Percentiles rank a stretch among this genome's conserved stretches.
Evolutionary conservation across 495 filamentous ascomycete genomes (phyloP).

Genomic region (Neurospora pannonica): DNA sequence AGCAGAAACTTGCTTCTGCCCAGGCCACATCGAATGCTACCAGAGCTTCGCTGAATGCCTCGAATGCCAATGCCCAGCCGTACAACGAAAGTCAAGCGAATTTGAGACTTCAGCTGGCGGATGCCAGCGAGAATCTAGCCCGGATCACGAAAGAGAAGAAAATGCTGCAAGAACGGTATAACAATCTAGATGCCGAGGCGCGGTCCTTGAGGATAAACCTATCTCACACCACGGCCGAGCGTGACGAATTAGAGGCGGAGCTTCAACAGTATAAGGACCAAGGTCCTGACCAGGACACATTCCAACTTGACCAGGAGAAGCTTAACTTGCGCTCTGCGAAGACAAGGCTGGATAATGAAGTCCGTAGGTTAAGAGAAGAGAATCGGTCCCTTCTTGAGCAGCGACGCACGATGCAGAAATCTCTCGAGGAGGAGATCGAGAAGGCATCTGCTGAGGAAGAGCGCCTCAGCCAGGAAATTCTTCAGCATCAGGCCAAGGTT

Average conservation of each 20-base stretch:
- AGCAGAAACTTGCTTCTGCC: constrained; percentile 35
- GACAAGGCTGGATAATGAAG: constrained; percentile 49
- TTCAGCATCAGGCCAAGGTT: constrained; percentile 40
- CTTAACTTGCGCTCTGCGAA: constrained; percentile 51
- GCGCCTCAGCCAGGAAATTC: constrained; percentile 48
- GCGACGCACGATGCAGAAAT: constrained; percentile 43
- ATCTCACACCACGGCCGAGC: constrained; percentile 49
- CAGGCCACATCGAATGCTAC: constrained; percentile 10
- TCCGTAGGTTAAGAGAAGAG: constrained; percentile 50
- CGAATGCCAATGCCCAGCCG: constrained; percentile 19
- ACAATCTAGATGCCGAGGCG: constrained; percentile 50
- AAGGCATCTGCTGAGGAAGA: constrained; percentile 47
- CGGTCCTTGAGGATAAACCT: constrained; percentile 44
- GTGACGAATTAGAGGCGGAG: constrained; percentile 53
- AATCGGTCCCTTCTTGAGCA: constrained; percentile 40
- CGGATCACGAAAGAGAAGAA: constrained; percentile 48
- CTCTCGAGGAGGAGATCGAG: constrained; percentile 47
- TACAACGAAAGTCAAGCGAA: constrained; percentile 18
- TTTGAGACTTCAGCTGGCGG: constrained; percentile 24
- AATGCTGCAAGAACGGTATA: constrained; percentile 52
- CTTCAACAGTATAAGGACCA: constrained; percentile 40
- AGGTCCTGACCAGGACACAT: constrained; percentile 44
- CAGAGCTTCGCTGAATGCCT: constrained; percentile 10
- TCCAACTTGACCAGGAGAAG: constrained; percentile 52
- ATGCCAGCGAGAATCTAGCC: constrained; percentile 23